These are phyloP conservation scores for Diaporthe batatas DNA, from an alignment of 2,329 filamentous ascomycete species.

Conservation along the genomic window DNA sequence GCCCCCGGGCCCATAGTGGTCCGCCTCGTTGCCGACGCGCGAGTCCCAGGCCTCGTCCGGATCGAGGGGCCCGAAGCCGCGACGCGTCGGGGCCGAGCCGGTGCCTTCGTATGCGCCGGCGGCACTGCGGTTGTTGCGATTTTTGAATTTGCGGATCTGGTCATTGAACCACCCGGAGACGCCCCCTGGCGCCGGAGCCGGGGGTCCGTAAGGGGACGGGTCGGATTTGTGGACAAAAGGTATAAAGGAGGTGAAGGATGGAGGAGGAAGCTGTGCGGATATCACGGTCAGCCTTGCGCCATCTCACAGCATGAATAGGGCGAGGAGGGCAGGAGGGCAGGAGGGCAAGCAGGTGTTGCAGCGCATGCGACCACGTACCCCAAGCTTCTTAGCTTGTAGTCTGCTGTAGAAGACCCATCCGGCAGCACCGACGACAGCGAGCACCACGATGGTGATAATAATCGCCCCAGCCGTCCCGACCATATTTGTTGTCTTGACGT, in stretches of 20 bases:
- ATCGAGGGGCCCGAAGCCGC: conserved; percentile 78
- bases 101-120: conserved; percentile 77
- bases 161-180: conserved; percentile 80
- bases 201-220: conserved; percentile 60
- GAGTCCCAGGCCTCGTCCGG: conserved; percentile 90
- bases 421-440: conserved; percentile 67
- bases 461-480: conserved; percentile 74
- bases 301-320: neutral
- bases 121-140: conserved; percentile 74
- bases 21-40: conserved; percentile 80
- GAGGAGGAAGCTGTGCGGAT: conserved; percentile 72
- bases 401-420: conserved; percentile 81
- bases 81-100: conserved; percentile 56
- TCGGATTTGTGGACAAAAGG: conserved; percentile 72
- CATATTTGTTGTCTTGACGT: conserved; percentile 56
- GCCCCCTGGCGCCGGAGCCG: conserved; percentile 71
- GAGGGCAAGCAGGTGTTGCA: conserved; percentile 20
- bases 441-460: conserved; percentile 78
- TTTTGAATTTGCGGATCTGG: conserved; percentile 73
- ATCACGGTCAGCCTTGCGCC: conserved; percentile 18
- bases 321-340: neutral
- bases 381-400: conserved; percentile 78
- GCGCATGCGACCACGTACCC: conserved; percentile 61
- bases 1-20: conserved; percentile 69
- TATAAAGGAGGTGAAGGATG: conserved; percentile 75